Conservation (phyloP, 176 grass and related monocot species). For the Poa pratensis region DNA sequence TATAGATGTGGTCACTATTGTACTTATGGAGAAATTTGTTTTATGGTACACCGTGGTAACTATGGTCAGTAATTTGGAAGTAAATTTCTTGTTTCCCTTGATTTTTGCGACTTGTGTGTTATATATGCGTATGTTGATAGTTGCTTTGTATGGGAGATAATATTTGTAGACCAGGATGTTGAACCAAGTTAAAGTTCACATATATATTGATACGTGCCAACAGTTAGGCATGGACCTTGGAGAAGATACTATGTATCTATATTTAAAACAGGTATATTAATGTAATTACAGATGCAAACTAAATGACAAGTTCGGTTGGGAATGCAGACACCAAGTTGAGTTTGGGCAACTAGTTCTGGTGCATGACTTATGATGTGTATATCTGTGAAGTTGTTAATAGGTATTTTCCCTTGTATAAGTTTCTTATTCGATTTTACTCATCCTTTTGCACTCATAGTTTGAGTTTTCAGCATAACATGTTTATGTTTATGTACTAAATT, state of each 20-base stretch:
- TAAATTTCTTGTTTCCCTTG: neutral
- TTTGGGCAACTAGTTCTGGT: no score
- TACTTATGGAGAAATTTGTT: neutral
- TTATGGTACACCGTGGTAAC: neutral
- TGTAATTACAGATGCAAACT: neutral
- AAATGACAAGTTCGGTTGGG: neutral
- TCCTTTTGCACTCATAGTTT: neutral
- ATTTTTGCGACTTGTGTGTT: neutral
- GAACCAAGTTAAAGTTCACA: neutral
- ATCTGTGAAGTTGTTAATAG: no score
- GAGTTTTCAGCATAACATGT: neutral
- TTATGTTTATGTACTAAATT: neutral
- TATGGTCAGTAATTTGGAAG: neutral
- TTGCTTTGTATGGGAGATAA: slow-evolving; percentile 20
- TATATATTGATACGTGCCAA: neutral
- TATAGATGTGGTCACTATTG: neutral
- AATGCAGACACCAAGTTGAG: neutral
- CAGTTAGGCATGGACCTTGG: neutral
- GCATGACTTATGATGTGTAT: no score
- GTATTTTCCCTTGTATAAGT: neutral
- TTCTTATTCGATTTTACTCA: neutral
- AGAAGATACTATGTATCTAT: neutral
- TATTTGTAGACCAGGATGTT: neutral
- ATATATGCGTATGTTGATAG: neutral
- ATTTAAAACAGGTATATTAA: neutral